Percentiles rank a stretch among this genome's conserved stretches.
phyloP scores from a whole-genome alignment of 2,329 filamentous ascomycete genomes.

The Bipolaris cookei region DNA sequence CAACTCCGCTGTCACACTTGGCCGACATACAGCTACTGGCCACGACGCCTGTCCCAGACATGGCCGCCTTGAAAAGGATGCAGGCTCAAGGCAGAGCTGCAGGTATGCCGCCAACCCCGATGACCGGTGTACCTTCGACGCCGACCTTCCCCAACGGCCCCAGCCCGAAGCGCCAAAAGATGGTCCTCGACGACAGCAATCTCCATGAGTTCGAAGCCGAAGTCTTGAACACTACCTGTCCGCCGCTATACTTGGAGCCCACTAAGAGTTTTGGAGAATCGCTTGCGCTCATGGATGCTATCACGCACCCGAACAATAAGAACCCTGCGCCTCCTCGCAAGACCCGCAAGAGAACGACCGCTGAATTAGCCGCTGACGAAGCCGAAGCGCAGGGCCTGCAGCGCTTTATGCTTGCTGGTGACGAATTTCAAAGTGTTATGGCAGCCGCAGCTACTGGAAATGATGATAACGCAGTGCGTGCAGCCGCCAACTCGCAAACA shows the following conservation, averaged over 20 bases:
- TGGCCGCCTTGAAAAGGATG: conserved; percentile 56
- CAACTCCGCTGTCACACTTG: conserved; percentile 77
- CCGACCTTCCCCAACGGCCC: conserved; percentile 63
- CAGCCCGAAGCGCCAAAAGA: conserved; percentile 74
- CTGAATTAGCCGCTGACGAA: conserved; percentile 94
- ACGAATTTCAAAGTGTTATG: conserved; percentile 74
- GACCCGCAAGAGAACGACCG: conserved; percentile 88
- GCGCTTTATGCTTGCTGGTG: conserved; percentile 88
- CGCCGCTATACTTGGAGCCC: conserved; percentile 78
- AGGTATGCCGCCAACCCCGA: conserved; percentile 71
- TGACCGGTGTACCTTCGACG: conserved; percentile 61
- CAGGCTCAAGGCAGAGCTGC: conserved; percentile 54
- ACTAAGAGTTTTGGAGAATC: conserved; percentile 72
- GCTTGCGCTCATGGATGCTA: conserved; percentile 71
- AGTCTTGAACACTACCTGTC: conserved; percentile 74
- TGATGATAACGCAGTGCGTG: conserved; percentile 69
- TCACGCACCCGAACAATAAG: conserved; percentile 79
- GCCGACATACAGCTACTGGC: conserved; percentile 79
- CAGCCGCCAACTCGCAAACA: conserved; percentile 77
- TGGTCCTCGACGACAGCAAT: conserved; percentile 77
- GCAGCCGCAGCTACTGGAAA: conserved; percentile 64
- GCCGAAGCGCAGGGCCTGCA: conserved; percentile 88
- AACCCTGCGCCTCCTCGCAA: conserved; percentile 82
- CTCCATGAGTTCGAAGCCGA: conserved; percentile 77
- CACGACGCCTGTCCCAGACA: conserved; percentile 66